phyloP scores from a whole-genome alignment of 1,139 yeast species.

The Citeromyces hawaiiensis region DNA sequence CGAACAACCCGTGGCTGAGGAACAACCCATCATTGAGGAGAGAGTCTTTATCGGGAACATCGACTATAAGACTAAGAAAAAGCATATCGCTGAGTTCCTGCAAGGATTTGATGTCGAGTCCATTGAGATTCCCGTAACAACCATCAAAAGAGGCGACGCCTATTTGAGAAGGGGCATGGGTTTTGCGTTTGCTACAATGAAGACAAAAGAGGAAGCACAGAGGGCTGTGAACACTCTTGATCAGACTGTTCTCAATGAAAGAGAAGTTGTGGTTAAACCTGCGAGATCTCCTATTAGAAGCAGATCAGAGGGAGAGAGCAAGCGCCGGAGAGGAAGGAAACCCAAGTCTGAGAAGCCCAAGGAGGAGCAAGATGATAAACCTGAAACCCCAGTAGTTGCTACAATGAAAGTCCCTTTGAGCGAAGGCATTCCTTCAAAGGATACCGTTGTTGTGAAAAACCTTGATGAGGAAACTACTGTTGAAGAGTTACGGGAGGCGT shows the following conservation, averaged over 20 bases:
- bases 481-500: slow-evolving; percentile 27
- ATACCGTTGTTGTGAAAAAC: slow-evolving; percentile 46
- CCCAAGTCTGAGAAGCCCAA: slow-evolving; percentile 4
- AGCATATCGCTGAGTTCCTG: slow-evolving; percentile 26
- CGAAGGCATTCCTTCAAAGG: slow-evolving; percentile 41
- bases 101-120: slow-evolving; percentile 10
- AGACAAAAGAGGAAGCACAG: slow-evolving; percentile 28
- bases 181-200: slow-evolving; percentile 41
- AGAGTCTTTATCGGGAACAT: slow-evolving; percentile 32
- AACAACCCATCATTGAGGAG: slow-evolving; percentile 12
- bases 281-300: slow-evolving; percentile 33
- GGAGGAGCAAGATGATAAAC: slow-evolving; percentile 11
- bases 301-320: slow-evolving; percentile 7
- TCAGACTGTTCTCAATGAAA: slow-evolving; percentile 30
- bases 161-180: slow-evolving; percentile 19
- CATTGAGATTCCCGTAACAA: slow-evolving; percentile 16
- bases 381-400: slow-evolving; percentile 5
- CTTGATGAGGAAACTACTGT: slow-evolving; percentile 34
- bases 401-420: slow-evolving; percentile 19
- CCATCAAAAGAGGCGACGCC: slow-evolving; percentile 7
- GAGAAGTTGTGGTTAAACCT: slow-evolving; percentile 33
- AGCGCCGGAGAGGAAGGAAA: slow-evolving; percentile 1
- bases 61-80: slow-evolving; percentile 33
- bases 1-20: slow-evolving; percentile 6
- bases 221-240: slow-evolving; percentile 29